These are phyloP conservation scores for Adansonia gregorii DNA, from an alignment of 441 rosid species.

Conservation along the genomic window DNA sequence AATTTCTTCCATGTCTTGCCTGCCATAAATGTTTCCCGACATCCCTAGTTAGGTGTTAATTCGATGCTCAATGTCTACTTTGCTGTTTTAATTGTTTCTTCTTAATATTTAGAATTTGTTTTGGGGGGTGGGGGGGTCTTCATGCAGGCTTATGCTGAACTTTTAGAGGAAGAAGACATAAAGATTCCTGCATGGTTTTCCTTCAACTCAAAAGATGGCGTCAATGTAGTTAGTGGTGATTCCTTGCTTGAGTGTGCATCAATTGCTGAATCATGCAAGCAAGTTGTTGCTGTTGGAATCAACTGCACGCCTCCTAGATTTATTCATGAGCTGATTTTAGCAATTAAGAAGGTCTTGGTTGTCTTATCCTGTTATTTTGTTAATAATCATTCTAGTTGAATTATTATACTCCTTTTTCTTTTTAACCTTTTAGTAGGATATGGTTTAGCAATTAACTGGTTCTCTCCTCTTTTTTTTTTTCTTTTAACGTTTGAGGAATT, in stretches of 20 bases:
- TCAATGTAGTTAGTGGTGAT: constrained; percentile 82
- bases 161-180: constrained; percentile 68
- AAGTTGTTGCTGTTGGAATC: constrained; percentile 82
- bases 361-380: constrained; percentile 3
- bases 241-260: constrained; percentile 68
- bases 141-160: constrained; percentile 71
- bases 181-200: constrained; percentile 85
- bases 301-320: constrained; percentile 93
- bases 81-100: not conserved
- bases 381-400: not conserved
- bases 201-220: constrained; percentile 84
- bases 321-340: constrained; percentile 60
- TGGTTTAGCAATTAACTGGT: not conserved
- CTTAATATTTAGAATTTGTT: not conserved
- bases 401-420: not conserved
- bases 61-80: constrained; percentile 1
- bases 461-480: not conserved
- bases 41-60: not conserved
- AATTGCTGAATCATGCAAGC: constrained; percentile 69
- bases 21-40: not conserved
- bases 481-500: not conserved
- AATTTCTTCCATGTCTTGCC: not conserved
- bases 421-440: not conserved
- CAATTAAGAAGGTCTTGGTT: constrained; percentile 56
- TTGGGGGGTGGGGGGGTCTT: not conserved